Conservation (phyloP, 495 filamentous ascomycete genomes). For the Tuber melanosporum region DNA sequence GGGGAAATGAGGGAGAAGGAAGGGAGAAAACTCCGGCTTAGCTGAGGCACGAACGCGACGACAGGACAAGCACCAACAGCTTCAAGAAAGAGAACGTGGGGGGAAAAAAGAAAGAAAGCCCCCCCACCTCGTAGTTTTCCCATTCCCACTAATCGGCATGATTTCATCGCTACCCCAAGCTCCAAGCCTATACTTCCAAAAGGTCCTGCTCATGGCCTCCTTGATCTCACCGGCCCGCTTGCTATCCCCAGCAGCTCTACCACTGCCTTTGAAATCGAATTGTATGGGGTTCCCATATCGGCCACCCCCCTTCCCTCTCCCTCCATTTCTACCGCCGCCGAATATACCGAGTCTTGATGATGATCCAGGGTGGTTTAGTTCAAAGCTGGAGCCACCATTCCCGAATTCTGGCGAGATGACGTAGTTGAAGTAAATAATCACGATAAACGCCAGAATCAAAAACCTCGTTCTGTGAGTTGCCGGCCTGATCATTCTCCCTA, state of each 20-base stretch:
- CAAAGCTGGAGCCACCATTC: conserved; percentile 27
- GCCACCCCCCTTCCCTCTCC: conserved; percentile 13
- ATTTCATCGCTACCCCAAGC: conserved; percentile 42
- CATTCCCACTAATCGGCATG: conserved; percentile 29
- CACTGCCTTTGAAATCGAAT: conserved; percentile 31
- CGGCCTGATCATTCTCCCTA: conserved; percentile 1
- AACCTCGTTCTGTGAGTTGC: conserved; percentile 5
- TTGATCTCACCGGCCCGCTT: conserved; percentile 49
- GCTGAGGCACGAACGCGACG: not conserved
- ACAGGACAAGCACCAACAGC: not conserved
- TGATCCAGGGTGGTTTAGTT: not conserved
- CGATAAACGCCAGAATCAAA: conserved; percentile 23
- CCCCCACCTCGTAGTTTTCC: conserved; percentile 33
- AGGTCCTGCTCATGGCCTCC: conserved; percentile 34
- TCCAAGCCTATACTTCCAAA: conserved; percentile 39
- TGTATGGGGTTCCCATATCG: conserved; percentile 18
- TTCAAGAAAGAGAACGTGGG: not conserved
- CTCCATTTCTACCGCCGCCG: conserved; percentile 3
- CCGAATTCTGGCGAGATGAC: conserved; percentile 33
- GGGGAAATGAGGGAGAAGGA: not conserved
- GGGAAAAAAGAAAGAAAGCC: not conserved
- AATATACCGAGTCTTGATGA: conserved; percentile 10
- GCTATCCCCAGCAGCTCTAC: conserved; percentile 50
- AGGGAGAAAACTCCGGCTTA: not conserved
- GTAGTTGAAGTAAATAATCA: conserved; percentile 29